Evolutionary conservation across 352 stramenopile species (phyloP), one percentile per base, ranked within the genome.

Genomic region (Globisporangium nodosum): DNA sequence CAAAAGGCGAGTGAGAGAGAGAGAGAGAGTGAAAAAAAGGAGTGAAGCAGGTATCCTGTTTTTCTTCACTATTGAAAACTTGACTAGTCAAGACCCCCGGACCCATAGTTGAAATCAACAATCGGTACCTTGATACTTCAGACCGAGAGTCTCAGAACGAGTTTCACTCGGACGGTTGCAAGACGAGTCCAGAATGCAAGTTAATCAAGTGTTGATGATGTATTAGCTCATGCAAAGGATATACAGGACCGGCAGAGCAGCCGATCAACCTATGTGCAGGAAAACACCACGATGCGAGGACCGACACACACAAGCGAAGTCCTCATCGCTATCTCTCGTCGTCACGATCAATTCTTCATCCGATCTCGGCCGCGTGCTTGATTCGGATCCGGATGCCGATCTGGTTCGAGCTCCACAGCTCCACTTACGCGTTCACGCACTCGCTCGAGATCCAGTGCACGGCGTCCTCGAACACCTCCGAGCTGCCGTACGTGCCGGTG

Each of bases 391-490:
- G 5, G 33, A 37, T 37, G 33, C 33, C 33, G 33, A 37, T 11
- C 33, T 37, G 33, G 5, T 37, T 11, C n/a, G 4, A 31, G 37
- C 21, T 11, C 31, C 30, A 16, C 47, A 37, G 24, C 21, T 52
- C 21, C 13, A 39, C 21, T 66, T 63, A 70, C 42, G 50, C 45
- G 30, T 13, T 30, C 24, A 72, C 24, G 47, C 65, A 72, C 2
- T 64, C 61, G 46, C 53, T 54, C 18, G 49, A 31, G 57, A 72
- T 58, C 65, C 65, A 72, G n/a, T 49, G 24, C 42, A 72, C 65
- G 1, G 65, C 65, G 5, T 54, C n/a, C 7, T 59, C 56, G 53
- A 72, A 69, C 24, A 66, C 37, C 33, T 63, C 35, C n/a, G 60
- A 35, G 15, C 65, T 15, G 18, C 64, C 61, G 61, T 72, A 69